Percentiles rank a stretch among this genome's conserved stretches.
phyloP scores from a whole-genome alignment of 192 early-diverging fungal genomes.

The Coemansia pectinata region DNA sequence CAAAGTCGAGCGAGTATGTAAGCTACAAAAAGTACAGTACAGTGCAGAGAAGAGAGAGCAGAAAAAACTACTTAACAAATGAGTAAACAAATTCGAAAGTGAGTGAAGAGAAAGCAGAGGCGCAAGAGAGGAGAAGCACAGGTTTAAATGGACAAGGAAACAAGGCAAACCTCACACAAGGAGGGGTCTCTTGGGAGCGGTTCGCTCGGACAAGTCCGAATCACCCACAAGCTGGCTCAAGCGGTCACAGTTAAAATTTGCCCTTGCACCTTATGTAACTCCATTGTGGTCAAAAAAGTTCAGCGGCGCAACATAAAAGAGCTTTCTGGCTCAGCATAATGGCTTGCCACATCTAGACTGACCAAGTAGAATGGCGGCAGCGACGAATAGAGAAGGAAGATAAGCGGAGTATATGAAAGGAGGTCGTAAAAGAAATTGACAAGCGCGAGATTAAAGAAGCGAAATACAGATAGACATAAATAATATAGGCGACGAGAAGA shows the following conservation, averaged over 20 bases:
- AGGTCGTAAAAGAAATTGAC: background rate
- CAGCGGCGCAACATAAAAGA: background rate
- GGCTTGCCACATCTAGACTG: background rate
- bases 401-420: background rate
- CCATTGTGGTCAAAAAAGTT: background rate
- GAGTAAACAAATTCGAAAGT: conserved; percentile 5
- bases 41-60: background rate
- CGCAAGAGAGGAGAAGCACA: background rate
- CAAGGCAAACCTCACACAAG: background rate
- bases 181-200: background rate
- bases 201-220: background rate
- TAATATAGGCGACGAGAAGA: background rate
- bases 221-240: background rate
- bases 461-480: background rate
- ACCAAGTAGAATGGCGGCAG: background rate
- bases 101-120: background rate
- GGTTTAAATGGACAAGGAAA: background rate
- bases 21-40: background rate
- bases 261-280: background rate
- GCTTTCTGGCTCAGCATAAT: background rate
- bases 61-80: background rate
- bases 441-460: background rate
- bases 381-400: background rate
- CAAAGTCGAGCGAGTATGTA: background rate
- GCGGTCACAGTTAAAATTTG: background rate